Percentiles rank a stretch among this genome's conserved stretches.
phyloP scores from a whole-genome alignment of 1,139 yeast genomes.

The Magnusiomyces tetraspermus region DNA sequence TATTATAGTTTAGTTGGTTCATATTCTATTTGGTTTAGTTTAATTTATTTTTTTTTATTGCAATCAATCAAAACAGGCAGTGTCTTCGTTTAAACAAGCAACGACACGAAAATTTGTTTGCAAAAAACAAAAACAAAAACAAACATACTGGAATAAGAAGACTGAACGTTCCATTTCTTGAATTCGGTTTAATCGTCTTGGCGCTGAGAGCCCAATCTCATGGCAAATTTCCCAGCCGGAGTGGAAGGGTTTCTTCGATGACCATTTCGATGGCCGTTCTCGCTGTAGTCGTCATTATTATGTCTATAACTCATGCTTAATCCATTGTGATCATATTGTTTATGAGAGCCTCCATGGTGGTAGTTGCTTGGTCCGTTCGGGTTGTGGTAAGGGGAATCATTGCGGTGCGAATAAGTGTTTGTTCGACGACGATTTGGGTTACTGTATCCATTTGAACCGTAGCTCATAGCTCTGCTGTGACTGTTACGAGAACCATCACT shows the following conservation, averaged over 20 bases:
- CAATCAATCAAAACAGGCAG: neutral
- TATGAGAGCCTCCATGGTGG: neutral
- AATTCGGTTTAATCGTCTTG: neutral
- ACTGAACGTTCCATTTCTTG: neutral
- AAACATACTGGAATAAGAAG: neutral
- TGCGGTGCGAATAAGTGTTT: neutral
- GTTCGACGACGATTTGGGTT: conserved; percentile 5
- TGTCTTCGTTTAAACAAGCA: neutral
- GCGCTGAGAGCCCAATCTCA: neutral
- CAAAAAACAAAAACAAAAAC: neutral
- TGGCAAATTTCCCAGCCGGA: neutral
- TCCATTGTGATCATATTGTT: neutral
- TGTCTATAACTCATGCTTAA: neutral
- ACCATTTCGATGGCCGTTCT: neutral
- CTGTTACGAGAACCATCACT: neutral
- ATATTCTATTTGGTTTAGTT: no score
- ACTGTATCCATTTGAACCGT: neutral
- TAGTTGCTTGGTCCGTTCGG: neutral
- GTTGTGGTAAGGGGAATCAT: neutral
- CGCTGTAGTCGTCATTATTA: neutral
- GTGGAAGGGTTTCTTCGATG: neutral
- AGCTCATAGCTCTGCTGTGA: neutral
- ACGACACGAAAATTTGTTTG: neutral
- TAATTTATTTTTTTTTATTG: no score
- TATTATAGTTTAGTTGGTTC: no score